phyloP scores from a whole-genome alignment of 2,329 filamentous ascomycete genomes.

The Sarocladiaceae sp. region DNA sequence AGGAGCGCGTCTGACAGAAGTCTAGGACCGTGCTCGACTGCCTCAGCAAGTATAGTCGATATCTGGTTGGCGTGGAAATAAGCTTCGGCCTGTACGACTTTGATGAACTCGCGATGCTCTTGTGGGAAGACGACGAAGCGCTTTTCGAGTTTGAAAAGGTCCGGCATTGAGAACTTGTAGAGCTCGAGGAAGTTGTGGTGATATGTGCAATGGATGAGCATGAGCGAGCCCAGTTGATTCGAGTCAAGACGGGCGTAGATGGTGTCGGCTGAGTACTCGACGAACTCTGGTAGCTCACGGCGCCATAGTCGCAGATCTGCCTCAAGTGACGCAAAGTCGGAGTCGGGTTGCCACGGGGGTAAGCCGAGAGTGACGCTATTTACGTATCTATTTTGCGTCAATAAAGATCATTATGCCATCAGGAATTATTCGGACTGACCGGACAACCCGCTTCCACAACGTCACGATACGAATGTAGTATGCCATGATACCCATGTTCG shows the following conservation, averaged over 20 bases:
- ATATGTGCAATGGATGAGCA: conserved; percentile 41
- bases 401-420: neutral
- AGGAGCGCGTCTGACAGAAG: conserved; percentile 40
- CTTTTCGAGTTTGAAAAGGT: conserved; percentile 34
- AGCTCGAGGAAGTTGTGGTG: conserved; percentile 41
- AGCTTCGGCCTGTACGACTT: conserved; percentile 31
- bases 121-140: conserved; percentile 32
- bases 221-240: conserved; percentile 39
- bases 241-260: conserved; percentile 43
- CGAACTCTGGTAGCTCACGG: conserved; percentile 36
- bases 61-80: conserved; percentile 35
- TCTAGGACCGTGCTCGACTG: conserved; percentile 33
- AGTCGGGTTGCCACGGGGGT: conserved; percentile 39
- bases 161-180: conserved; percentile 41
- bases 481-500: conserved; percentile 40
- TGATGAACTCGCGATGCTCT: conserved; percentile 32
- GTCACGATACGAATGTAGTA: conserved; percentile 38
- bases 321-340: conserved; percentile 36
- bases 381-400: conserved; percentile 28
- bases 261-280: conserved; percentile 38
- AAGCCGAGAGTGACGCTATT: conserved; percentile 34
- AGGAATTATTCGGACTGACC: conserved; percentile 14
- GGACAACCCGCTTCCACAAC: conserved; percentile 35
- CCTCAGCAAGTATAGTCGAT: conserved; percentile 32
- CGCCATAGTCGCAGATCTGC: conserved; percentile 36